These are phyloP conservation scores for Durio zibethinus DNA, from an alignment of 345 rosid genomes.

Conservation along the genomic window DNA sequence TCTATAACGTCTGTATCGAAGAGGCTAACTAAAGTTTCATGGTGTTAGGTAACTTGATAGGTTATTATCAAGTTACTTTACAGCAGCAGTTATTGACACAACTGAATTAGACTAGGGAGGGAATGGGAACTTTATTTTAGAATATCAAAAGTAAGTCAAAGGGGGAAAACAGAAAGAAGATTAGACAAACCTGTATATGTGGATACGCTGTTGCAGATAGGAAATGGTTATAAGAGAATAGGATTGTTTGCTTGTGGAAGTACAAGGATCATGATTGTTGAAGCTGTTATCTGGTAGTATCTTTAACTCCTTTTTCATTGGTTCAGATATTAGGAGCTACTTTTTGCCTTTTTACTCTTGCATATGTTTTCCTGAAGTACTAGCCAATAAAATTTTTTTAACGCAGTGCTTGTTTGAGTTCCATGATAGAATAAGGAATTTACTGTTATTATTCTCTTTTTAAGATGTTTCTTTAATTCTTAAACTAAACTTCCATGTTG, in stretches of 20 bases:
- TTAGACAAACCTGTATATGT: neutral
- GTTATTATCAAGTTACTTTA: neutral
- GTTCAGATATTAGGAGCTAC: neutral
- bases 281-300: neutral
- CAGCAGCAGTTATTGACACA: neutral
- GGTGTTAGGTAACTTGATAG: neutral
- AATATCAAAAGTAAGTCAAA: neutral
- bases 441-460: neutral
- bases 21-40: conserved; percentile 6
- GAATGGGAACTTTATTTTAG: neutral
- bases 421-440: neutral
- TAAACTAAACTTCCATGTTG: neutral
- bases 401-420: neutral
- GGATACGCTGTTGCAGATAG: neutral
- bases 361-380: neutral
- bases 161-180: conserved; percentile 4
- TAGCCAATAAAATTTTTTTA: neutral
- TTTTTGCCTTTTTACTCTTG: neutral
- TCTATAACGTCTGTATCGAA: neutral
- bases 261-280: neutral
- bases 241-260: neutral
- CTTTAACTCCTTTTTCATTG: neutral
- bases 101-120: neutral
- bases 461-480: neutral
- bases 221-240: neutral